Evolutionary conservation across 1,284 basidiomycete genomes (phyloP).

Genomic region (Xerocomus nothofagi): DNA sequence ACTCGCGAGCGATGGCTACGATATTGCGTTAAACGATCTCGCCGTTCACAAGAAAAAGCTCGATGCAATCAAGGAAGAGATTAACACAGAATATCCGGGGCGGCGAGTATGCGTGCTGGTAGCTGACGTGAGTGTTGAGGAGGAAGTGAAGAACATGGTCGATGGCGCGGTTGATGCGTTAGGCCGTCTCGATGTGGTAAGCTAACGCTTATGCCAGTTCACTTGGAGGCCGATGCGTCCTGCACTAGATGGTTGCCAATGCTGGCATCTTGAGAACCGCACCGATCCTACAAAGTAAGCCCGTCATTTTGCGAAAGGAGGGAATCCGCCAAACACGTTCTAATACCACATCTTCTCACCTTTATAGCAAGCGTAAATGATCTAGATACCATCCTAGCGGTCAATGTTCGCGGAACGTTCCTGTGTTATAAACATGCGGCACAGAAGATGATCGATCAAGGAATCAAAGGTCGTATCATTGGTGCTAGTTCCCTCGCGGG

Average conservation of each 20-base stretch:
- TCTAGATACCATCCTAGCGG: conserved; percentile 29
- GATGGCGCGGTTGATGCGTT: conserved; percentile 30
- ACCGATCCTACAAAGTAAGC: conserved; percentile 31
- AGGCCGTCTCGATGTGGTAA: conserved; percentile 41
- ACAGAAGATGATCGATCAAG: conserved; percentile 39
- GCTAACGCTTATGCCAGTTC: conserved; percentile 3
- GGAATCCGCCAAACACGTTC: too few relatives aligned
- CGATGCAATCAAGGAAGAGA: conserved; percentile 26
- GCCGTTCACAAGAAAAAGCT: conserved; percentile 19
- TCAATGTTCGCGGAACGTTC: conserved; percentile 38
- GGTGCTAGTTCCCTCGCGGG: conserved; percentile 39
- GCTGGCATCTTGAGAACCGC: conserved; percentile 33
- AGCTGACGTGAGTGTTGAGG: conserved; percentile 38
- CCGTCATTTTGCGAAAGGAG: not conserved
- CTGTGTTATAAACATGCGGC: conserved; percentile 42
- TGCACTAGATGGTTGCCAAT: conserved; percentile 39
- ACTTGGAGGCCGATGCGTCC: not conserved
- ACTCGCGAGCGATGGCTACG: conserved; percentile 40
- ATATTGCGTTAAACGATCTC: conserved; percentile 39
- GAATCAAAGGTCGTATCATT: conserved; percentile 40
- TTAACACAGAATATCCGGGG: conserved; percentile 23
- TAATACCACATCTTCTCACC: not conserved
- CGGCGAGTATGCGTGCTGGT: conserved; percentile 23
- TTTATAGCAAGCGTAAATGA: conserved; percentile 25
- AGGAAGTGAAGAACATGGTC: conserved; percentile 39